Evolutionary conservation across 306 rosid species (phyloP).

Genomic region (Gynostemma pentaphyllum): DNA sequence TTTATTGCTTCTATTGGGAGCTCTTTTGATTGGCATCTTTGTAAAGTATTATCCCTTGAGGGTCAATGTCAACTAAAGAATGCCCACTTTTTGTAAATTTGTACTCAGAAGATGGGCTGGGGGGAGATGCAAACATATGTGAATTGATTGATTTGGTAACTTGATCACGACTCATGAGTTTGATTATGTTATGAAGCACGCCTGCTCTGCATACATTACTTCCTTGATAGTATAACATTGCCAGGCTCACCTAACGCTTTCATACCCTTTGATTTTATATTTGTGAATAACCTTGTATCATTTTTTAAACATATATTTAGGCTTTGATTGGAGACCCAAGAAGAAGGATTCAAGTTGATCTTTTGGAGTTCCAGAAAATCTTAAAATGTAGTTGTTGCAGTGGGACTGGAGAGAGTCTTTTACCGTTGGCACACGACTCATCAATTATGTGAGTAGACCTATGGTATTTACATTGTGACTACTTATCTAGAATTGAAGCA

Average conservation of each 20-base stretch:
- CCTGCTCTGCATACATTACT: background rate
- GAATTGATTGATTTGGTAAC: no score
- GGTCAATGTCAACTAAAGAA: no score
- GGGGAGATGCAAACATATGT: no score
- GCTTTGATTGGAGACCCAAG: constrained; percentile 83
- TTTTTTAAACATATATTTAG: constrained; percentile 23
- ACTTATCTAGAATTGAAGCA: background rate
- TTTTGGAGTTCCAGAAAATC: constrained; percentile 61
- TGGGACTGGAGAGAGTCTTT: constrained; percentile 34
- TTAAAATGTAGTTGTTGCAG: constrained; percentile 68
- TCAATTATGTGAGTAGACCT: constrained; percentile 62
- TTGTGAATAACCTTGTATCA: background rate
- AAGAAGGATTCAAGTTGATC: constrained; percentile 82
- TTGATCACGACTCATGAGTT: no score
- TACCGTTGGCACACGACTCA: constrained; percentile 71
- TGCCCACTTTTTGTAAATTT: no score
- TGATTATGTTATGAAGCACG: no score
- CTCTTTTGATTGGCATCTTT: no score
- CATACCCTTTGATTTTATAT: background rate
- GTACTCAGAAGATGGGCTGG: no score
- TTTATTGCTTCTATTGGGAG: no score
- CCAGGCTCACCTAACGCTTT: background rate
- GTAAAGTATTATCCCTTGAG: no score
- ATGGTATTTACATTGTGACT: background rate
- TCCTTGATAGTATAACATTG: background rate